These are phyloP conservation scores for Leucocoprinus birnbaumii DNA, from an alignment of 768 basidiomycete species.

Conservation along the genomic window DNA sequence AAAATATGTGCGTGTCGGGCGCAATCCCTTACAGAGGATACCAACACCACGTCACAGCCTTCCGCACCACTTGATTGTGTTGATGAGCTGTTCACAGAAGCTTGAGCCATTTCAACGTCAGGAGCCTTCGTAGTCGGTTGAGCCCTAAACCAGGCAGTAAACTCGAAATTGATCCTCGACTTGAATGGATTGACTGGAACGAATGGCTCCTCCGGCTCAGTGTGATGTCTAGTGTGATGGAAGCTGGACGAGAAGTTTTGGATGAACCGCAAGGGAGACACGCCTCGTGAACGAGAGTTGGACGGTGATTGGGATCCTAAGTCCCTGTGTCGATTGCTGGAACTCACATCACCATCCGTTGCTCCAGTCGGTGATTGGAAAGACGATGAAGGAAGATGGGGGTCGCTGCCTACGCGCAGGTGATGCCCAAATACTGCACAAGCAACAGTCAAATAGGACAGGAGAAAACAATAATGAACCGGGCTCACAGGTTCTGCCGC, in stretches of 20 bases:
- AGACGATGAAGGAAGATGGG: not conserved
- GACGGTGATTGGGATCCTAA: constrained; percentile 7
- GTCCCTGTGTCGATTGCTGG: not conserved
- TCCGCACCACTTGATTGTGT: constrained; percentile 19
- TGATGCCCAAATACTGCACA: not conserved
- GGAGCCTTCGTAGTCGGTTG: constrained; percentile 28
- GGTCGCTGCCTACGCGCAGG: constrained; percentile 1
- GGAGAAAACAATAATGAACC: no score
- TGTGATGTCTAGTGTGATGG: constrained; percentile 28
- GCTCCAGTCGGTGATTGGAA: not conserved
- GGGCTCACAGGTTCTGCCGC: not conserved
- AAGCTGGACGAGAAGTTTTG: constrained; percentile 50
- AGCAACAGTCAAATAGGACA: not conserved
- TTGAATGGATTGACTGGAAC: constrained; percentile 55
- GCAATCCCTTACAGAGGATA: constrained; percentile 18
- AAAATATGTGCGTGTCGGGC: constrained; percentile 22
- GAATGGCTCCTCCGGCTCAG: constrained; percentile 47
- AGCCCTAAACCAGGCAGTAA: constrained; percentile 17
- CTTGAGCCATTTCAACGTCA: constrained; percentile 21
- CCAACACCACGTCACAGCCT: constrained; percentile 26
- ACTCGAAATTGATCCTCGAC: constrained; percentile 22
- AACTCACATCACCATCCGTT: constrained; percentile 2
- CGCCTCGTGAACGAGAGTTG: constrained; percentile 42
- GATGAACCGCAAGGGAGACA: constrained; percentile 61
- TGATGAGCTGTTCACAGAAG: constrained; percentile 15